Evolutionary conservation across 2,329 filamentous ascomycete species (phyloP).

Genomic region (Arthrobotrys iridis): DNA sequence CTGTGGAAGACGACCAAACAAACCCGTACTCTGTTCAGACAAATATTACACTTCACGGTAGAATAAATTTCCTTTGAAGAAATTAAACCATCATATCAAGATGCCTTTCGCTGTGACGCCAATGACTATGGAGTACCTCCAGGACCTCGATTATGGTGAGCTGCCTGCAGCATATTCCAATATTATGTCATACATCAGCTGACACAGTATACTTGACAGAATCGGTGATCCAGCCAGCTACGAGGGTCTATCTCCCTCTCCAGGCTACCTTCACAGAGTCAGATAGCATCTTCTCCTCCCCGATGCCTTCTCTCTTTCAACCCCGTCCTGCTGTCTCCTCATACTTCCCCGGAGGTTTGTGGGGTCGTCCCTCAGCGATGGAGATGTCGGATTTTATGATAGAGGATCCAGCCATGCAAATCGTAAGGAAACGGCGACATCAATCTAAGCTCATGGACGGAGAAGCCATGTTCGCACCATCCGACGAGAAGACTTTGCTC

Average conservation of each 20-base stretch:
- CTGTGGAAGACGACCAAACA: constrained; percentile 32
- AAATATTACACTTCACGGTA: background rate
- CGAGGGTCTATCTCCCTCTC: constrained; percentile 49
- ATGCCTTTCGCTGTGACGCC: constrained; percentile 53
- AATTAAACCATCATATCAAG: constrained; percentile 6
- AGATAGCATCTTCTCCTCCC: constrained; percentile 50
- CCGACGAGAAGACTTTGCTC: constrained; percentile 23
- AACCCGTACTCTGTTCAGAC: constrained; percentile 9
- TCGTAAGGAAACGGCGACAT: constrained; percentile 51
- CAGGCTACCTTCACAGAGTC: constrained; percentile 52
- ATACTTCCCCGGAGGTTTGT: constrained; percentile 36
- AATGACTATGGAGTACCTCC: constrained; percentile 53
- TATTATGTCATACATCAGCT: background rate
- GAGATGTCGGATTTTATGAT: constrained; percentile 42
- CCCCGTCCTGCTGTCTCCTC: constrained; percentile 39
- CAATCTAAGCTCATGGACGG: constrained; percentile 47
- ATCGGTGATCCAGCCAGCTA: constrained; percentile 51
- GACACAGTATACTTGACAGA: constrained; percentile 25
- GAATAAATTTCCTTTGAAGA: background rate
- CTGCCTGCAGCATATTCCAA: background rate
- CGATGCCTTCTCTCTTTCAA: constrained; percentile 44
- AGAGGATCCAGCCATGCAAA: constrained; percentile 53
- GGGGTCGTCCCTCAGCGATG: constrained; percentile 38
- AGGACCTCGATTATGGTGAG: constrained; percentile 53
- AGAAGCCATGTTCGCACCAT: constrained; percentile 34